Percentiles rank a stretch among this genome's conserved stretches.
These are phyloP conservation scores for Metrosideros polymorpha DNA, from an alignment of 441 rosid species.

Conservation along the genomic window DNA sequence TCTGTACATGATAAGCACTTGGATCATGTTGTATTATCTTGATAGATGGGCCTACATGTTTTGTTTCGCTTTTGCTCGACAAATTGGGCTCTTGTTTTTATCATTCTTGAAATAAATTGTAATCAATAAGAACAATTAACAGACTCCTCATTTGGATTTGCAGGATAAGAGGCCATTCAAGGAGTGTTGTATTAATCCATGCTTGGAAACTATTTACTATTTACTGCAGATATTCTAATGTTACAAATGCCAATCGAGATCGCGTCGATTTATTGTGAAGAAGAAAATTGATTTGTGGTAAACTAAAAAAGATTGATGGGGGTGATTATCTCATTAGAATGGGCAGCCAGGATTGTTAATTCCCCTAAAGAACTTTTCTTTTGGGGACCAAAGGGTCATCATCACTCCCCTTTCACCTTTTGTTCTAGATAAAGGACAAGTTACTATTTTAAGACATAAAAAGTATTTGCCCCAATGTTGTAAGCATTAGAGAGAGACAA, in stretches of 20 bases:
- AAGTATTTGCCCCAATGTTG: background rate
- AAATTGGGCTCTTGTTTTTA: background rate
- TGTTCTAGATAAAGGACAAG: background rate
- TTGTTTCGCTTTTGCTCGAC: background rate
- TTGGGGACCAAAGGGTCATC: background rate
- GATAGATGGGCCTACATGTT: background rate
- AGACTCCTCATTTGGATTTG: background rate
- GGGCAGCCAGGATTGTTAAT: background rate
- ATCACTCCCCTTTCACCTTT: background rate
- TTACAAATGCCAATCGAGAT: background rate
- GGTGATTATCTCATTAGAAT: background rate
- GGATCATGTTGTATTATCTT: background rate
- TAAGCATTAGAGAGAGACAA: background rate
- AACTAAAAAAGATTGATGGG: background rate
- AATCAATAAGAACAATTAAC: background rate
- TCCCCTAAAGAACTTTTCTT: background rate
- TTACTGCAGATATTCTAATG: background rate
- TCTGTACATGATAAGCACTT: background rate
- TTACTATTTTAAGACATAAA: background rate
- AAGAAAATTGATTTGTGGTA: background rate
- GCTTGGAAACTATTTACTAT: background rate
- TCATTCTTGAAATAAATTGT: background rate
- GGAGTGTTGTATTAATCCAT: background rate
- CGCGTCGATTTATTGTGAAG: background rate
- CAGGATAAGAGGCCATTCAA: background rate